phyloP scores from a whole-genome alignment of 2,329 filamentous ascomycete genomes.

The Aspergillus sclerotialis region DNA sequence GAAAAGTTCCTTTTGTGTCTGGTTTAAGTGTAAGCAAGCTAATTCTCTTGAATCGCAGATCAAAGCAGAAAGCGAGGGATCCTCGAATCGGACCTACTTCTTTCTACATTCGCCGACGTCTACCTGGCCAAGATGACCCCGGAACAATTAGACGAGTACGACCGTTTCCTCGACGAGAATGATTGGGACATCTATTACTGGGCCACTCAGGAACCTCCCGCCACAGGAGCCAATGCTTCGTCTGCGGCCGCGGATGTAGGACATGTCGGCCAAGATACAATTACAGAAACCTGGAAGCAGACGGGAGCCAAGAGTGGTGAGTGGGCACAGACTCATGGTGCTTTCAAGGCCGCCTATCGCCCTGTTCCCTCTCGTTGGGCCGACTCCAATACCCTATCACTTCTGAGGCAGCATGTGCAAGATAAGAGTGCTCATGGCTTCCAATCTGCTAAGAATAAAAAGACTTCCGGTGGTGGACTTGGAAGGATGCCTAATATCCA shows the following conservation, averaged over 20 bases:
- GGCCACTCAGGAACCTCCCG: slow-evolving; percentile 73
- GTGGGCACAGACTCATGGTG: slow-evolving; percentile 94
- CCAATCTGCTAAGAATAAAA: slow-evolving; percentile 32
- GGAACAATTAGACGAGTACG: slow-evolving; percentile 73
- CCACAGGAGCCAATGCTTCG: slow-evolving; percentile 40
- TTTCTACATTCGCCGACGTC: slow-evolving; percentile 85
- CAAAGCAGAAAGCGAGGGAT: slow-evolving; percentile 95
- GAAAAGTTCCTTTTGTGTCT: no score
- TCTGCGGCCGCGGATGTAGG: slow-evolving; percentile 22
- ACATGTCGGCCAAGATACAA: slow-evolving; percentile 25
- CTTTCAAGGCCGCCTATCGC: slow-evolving; percentile 87
- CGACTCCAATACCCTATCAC: slow-evolving; percentile 67
- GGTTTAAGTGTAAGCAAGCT: no score
- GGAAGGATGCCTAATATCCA: slow-evolving; percentile 45
- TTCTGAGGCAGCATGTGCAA: slow-evolving; percentile 76
- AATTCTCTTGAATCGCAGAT: slow-evolving; percentile 48
- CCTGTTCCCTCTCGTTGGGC: slow-evolving; percentile 83
- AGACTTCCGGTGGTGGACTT: slow-evolving; percentile 32
- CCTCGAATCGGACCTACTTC: slow-evolving; percentile 88
- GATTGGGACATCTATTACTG: slow-evolving; percentile 99
- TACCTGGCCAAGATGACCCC: slow-evolving; percentile 68
- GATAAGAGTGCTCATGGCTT: slow-evolving; percentile 52
- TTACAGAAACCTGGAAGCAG: slow-evolving; percentile 44
- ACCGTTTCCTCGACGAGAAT: slow-evolving; percentile 93
- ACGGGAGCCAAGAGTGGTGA: slow-evolving; percentile 60